Conservation (phyloP, 192 early-diverging fungal genomes). For the Backusella circina region DNA sequence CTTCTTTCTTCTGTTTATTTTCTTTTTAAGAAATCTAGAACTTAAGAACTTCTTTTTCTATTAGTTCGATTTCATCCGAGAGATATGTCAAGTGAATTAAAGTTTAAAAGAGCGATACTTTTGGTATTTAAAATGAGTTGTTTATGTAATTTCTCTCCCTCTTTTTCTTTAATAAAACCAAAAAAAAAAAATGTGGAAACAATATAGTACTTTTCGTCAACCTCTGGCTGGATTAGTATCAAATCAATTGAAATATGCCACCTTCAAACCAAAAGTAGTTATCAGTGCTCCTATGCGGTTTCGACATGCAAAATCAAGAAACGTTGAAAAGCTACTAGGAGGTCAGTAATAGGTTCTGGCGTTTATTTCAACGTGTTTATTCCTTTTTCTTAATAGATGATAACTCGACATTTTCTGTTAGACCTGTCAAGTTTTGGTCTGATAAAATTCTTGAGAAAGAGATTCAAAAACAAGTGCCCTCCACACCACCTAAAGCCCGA, state of each 20-base stretch:
- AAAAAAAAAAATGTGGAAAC: neutral
- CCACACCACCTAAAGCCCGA: neutral
- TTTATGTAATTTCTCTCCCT: neutral
- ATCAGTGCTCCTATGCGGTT: neutral
- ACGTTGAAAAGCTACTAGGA: neutral
- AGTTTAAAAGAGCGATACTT: neutral
- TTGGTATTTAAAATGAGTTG: neutral
- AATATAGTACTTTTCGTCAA: neutral
- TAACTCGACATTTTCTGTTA: conserved; percentile 26
- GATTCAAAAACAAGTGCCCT: conserved; percentile 4
- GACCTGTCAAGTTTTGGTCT: conserved; percentile 39
- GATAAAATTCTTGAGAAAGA: conserved; percentile 32
- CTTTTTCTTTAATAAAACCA: neutral
- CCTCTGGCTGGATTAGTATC: neutral
- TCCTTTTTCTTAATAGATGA: conserved; percentile 5
- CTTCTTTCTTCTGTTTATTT: neutral
- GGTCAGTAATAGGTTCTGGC: neutral
- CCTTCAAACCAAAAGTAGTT: neutral
- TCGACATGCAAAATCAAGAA: neutral
- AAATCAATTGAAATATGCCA: neutral
- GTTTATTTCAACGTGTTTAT: neutral
- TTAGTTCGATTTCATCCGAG: neutral
- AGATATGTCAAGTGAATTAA: neutral
- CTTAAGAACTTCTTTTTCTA: neutral
- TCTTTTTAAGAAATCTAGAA: neutral